These are phyloP conservation scores for Leucoagaricus sp. DNA, from an alignment of 1,284 basidiomycete species.

Conservation along the genomic window DNA sequence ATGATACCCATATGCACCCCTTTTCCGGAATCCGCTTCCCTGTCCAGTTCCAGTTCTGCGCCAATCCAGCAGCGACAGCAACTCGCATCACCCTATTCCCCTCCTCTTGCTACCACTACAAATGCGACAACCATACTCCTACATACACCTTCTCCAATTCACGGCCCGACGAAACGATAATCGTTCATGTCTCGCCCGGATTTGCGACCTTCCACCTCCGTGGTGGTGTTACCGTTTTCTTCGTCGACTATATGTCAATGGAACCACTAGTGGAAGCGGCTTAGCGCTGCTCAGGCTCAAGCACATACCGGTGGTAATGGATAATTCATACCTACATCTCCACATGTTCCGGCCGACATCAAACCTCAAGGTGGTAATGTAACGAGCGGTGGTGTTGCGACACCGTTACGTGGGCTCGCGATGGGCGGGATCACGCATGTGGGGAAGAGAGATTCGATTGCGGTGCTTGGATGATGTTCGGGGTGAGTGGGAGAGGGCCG, in stretches of 20 bases:
- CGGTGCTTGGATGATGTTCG: slow-evolving; percentile 57
- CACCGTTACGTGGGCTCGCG: slow-evolving; percentile 25
- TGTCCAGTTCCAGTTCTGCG: neutral
- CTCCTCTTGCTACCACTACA: slow-evolving; percentile 26
- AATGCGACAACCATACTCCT: slow-evolving; percentile 35
- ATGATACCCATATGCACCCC: neutral
- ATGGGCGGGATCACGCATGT: slow-evolving; percentile 23
- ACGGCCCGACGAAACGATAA: slow-evolving; percentile 59
- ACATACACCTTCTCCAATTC: slow-evolving; percentile 58
- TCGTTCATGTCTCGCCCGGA: slow-evolving; percentile 88
- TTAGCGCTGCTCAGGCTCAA: slow-evolving; percentile 25
- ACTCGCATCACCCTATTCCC: slow-evolving; percentile 8
- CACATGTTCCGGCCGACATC: too few species aligned
- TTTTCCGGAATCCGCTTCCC: too few species aligned
- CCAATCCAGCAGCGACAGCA: neutral
- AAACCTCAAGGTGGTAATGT: neutral
- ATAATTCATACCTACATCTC: too few species aligned
- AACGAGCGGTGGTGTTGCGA: slow-evolving; percentile 19
- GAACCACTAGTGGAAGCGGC: slow-evolving; percentile 57
- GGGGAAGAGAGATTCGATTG: slow-evolving; percentile 40
- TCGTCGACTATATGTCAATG: slow-evolving; percentile 58
- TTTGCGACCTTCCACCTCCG: slow-evolving; percentile 74
- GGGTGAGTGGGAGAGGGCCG: slow-evolving; percentile 84
- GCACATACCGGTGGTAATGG: neutral
- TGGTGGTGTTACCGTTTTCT: slow-evolving; percentile 68